phyloP scores from a whole-genome alignment of 2,329 filamentous ascomycete species.

The Aspergillus aculeatus region DNA sequence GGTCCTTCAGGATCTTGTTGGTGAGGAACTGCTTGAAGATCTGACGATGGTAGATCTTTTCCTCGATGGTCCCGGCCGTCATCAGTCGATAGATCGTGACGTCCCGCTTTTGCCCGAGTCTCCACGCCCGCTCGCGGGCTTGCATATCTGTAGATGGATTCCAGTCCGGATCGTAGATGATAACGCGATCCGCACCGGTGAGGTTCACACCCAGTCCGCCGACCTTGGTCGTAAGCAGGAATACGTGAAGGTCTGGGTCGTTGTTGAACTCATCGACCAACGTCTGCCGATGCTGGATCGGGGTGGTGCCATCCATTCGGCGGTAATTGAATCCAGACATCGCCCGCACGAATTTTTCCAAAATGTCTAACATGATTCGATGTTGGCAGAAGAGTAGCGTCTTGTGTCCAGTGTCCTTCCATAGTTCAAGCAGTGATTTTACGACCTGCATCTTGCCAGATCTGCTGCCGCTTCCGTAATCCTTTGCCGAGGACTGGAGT shows the following conservation, averaged over 20 bases:
- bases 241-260: constrained; percentile 75
- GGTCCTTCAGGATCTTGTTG: constrained; percentile 92
- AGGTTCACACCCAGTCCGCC: constrained; percentile 91
- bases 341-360: constrained; percentile 73
- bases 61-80: constrained; percentile 96
- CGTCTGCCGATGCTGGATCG: constrained; percentile 80
- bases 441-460: constrained; percentile 97
- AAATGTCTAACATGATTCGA: constrained; percentile 90
- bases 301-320: constrained; percentile 91
- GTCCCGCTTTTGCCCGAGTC: constrained; percentile 88
- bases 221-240: constrained; percentile 91
- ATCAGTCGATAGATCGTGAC: constrained; percentile 97
- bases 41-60: constrained; percentile 98
- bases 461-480: constrained; percentile 73
- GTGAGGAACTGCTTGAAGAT: constrained; percentile 98
- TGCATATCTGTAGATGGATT: constrained; percentile 96
- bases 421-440: constrained; percentile 79
- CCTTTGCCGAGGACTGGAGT: constrained; percentile 56
- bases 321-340: constrained; percentile 72
- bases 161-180: constrained; percentile 99
- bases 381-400: constrained; percentile 91
- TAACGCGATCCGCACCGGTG: constrained; percentile 90
- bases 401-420: constrained; percentile 91
- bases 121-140: constrained; percentile 92
- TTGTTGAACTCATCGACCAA: constrained; percentile 94